phyloP scores from a whole-genome alignment of 2,329 filamentous ascomycete genomes.

The Colletotrichum destructivum region DNA sequence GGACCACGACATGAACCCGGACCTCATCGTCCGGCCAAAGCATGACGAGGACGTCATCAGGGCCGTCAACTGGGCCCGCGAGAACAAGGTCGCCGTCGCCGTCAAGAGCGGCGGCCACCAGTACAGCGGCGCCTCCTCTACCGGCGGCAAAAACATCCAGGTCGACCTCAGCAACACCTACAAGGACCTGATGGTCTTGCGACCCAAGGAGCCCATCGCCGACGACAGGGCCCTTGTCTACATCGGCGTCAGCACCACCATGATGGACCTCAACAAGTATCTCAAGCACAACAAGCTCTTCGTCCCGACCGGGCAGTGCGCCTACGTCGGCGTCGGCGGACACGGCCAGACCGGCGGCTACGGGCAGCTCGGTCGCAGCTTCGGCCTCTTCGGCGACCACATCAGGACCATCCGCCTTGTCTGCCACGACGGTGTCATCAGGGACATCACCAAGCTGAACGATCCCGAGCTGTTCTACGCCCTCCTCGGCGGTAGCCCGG shows the following conservation, averaged over 20 bases:
- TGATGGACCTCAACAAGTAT: constrained; percentile 61
- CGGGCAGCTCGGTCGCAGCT: constrained; percentile 62
- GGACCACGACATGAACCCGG: constrained; percentile 61
- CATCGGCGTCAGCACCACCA: constrained; percentile 58
- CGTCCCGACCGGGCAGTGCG: constrained; percentile 63
- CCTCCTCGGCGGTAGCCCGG: constrained; percentile 70
- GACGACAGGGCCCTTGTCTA: constrained; percentile 55
- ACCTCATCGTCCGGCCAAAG: constrained; percentile 60
- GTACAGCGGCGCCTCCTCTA: constrained; percentile 65
- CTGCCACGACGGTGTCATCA: constrained; percentile 60
- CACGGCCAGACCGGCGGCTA: constrained; percentile 65
- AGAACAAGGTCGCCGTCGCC: constrained; percentile 58
- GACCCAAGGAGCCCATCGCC: constrained; percentile 50
- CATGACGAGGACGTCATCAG: constrained; percentile 59
- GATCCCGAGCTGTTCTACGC: constrained; percentile 73
- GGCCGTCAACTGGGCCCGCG: constrained; percentile 58
- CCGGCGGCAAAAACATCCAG: constrained; percentile 60
- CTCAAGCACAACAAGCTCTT: constrained; percentile 58
- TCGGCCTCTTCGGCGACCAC: constrained; percentile 70
- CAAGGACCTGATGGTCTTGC: constrained; percentile 50
- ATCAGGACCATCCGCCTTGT: constrained; percentile 64
- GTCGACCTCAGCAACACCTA: constrained; percentile 60
- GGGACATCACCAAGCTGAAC: constrained; percentile 62
- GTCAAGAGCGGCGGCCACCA: constrained; percentile 65
- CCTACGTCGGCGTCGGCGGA: constrained; percentile 61